Evolutionary conservation across 345 rosid genomes (phyloP), one percentile per base, ranked within the genome.

Genomic region (Ceriops tagal): DNA sequence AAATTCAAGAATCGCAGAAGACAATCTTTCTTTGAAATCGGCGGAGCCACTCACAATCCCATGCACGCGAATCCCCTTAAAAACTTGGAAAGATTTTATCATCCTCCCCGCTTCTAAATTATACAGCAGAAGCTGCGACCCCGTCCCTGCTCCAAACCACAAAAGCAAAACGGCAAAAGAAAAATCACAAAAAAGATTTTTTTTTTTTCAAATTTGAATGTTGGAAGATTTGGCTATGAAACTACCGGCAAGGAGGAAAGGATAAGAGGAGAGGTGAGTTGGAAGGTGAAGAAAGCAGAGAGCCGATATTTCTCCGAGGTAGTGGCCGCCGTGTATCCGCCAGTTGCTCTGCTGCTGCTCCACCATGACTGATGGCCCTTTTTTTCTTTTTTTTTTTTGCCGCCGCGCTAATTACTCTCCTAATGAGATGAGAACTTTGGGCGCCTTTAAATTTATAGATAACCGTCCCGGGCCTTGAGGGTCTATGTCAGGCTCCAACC

Each of bases 241-340:
- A 52, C 61, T 67, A 87, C 92, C 92, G 18, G 92, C 88, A 27
- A 90, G 86, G 51, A 90, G 93, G 64, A 75, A 80, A 61, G 92
- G 90, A 58, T 76, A 62, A 49, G 87, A 72, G 51, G 84, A 83
- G 61, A 84, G 32, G 58, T 70, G 71, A 51, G 85, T 51, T 28
- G 93, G 95, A 8, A 85, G 83, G 49, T 78, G 86, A 43, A 93
- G 87, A 67, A 93, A 88, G 66, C 84, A 87, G 26, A 91, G 85
- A 10, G 97, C 95, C 1, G 95, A 91, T 31, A 89, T 83, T 78
- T 91, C 97, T 21, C 95, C 97, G 7, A 93, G 88, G 79, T 87
- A 91, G 52, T 86, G 89, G 22, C 93, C 88, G 62, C 76, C 73
- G 10, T 39, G 73, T 26, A 83, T 77, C 34, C 72, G 82, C 89